Conservation (phyloP, 768 basidiomycete species). For the Boletus subcaerulescens region DNA sequence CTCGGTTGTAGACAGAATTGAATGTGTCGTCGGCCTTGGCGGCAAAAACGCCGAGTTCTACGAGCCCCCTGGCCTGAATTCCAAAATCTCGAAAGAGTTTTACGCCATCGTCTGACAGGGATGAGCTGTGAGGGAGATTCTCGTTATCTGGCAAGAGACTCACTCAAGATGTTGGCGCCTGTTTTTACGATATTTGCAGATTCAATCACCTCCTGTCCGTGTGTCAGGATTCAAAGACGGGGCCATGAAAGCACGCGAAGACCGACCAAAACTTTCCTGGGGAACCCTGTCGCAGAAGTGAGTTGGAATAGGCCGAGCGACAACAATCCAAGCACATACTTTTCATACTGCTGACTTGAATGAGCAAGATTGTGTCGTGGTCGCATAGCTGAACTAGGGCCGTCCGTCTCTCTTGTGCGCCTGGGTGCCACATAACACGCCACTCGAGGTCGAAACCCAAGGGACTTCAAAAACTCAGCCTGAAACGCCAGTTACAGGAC, state of each 20-base stretch:
- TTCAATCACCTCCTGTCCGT: conserved; percentile 43
- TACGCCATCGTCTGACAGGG: conserved; percentile 41
- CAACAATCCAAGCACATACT: conserved; percentile 25
- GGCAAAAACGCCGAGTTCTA: conserved; percentile 47
- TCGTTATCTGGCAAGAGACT: conserved; percentile 11
- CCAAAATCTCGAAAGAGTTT: conserved; percentile 49
- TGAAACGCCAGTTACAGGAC: background rate
- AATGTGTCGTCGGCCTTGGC: conserved; percentile 38
- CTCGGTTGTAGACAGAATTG: conserved; percentile 30
- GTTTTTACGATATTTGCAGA: conserved; percentile 38
- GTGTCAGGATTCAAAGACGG: background rate
- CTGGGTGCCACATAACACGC: conserved; percentile 35
- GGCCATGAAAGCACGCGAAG: background rate
- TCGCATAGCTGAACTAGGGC: conserved; percentile 49
- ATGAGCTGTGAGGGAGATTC: background rate
- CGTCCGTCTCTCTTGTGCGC: conserved; percentile 34
- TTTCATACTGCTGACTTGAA: conserved; percentile 49
- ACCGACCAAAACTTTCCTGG: conserved; percentile 39
- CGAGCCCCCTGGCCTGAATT: conserved; percentile 38
- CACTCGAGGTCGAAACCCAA: conserved; percentile 54
- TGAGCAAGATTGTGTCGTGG: conserved; percentile 39
- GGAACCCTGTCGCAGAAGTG: conserved; percentile 36
- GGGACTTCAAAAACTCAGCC: conserved; percentile 31
- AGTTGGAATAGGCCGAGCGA: background rate
- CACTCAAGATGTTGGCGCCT: conserved; percentile 49